Evolutionary conservation across 129 eudicot genomes (phyloP), one percentile per base, ranked within the genome.

Genomic region (Saussurea involucrata): DNA sequence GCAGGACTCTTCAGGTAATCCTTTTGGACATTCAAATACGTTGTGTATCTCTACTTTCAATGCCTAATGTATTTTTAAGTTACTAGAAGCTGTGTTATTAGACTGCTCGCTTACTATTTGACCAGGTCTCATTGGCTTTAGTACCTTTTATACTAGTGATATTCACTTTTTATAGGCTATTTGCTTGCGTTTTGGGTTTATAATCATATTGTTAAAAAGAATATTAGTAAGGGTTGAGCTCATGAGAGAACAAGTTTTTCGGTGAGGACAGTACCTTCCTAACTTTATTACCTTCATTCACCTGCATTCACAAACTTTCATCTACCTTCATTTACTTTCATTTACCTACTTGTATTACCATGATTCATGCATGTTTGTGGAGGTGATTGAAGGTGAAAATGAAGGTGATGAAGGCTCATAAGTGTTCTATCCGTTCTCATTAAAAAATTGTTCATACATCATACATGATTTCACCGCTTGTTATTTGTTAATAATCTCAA

Each of bases 1-100:
- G 84, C 73, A 76, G 57, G 78, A 81, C 88, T 27, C 96, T 93
- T 78, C 92, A 90, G 97, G 98, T 93, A 80, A 76, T 71, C 4
- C 25, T 28, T 46, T 10, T 4, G n/a, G 33, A 13, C 66, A 60
- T 73, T 13, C 6, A 68, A 37, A 44, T 73, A 20, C 18, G 17
- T 74, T 53, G 32, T 8, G 32, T 58, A 33, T 63, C 10, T 28
- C 66, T 63, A 28, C 10, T 63, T 63, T 24, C 22, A 57, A 53
- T 53, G 22, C 22, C 21, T 53, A 53, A 53, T 53, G 61, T 53
- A 53, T 9, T n/a, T 31, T 32, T 20, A 53, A 58, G 25, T 21
- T 60, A 55, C 34, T 22, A 60, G 28, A 22, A 60, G 4, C 15
- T 60, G 28, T 60, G 65, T 60, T 60, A 60, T 22, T 8, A 22